Evolutionary conservation across 2,329 filamentous ascomycete species (phyloP).

Genomic region (Myriosclerotinia scirpicola): DNA sequence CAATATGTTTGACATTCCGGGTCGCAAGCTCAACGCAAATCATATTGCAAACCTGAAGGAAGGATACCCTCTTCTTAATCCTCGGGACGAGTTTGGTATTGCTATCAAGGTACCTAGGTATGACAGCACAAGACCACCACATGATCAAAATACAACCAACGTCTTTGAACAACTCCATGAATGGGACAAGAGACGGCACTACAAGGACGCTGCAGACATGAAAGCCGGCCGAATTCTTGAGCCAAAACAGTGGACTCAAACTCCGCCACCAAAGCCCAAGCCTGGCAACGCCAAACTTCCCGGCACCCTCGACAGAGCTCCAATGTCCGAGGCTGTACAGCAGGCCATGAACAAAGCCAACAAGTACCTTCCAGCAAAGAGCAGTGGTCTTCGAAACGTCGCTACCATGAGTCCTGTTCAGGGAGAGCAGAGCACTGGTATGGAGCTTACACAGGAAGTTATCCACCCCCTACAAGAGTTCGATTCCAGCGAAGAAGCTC

Average conservation of each 20-base stretch:
- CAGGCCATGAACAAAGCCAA: slow-evolving; percentile 20
- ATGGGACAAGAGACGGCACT: slow-evolving; percentile 10
- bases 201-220: not conserved
- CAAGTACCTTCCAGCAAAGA: slow-evolving; percentile 23
- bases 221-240: slow-evolving; percentile 17
- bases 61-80: slow-evolving; percentile 7
- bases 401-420: slow-evolving; percentile 26
- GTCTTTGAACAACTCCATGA: slow-evolving; percentile 13
- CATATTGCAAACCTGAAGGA: slow-evolving; percentile 3
- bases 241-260: slow-evolving; percentile 25
- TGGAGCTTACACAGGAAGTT: not conserved
- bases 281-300: slow-evolving; percentile 26
- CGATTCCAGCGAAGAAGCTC: not conserved
- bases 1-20: not conserved
- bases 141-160: not conserved
- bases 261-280: slow-evolving; percentile 24
- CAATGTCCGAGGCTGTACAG: slow-evolving; percentile 11
- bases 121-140: not conserved
- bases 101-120: not conserved
- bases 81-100: not conserved
- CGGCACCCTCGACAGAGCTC: slow-evolving; percentile 1
- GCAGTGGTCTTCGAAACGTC: slow-evolving; percentile 26
- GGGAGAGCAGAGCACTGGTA: slow-evolving; percentile 9
- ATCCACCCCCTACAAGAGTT: not conserved
- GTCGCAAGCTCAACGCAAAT: not conserved